Conservation (phyloP, 305 asterid species). For the Caryopteris hybrid region DNA sequence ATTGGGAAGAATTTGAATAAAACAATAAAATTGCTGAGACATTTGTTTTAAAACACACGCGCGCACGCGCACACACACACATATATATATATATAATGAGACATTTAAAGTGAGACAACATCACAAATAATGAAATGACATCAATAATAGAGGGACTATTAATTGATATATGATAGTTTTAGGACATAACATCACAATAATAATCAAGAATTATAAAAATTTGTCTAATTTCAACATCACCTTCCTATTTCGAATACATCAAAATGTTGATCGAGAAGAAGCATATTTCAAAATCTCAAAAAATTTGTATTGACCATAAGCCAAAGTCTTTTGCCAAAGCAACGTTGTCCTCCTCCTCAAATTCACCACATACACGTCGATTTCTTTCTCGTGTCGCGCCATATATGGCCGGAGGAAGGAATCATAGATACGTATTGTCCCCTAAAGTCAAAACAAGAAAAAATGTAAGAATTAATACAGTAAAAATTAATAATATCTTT, state of each 20-base stretch:
- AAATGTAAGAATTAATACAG: not conserved
- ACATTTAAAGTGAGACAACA: too few species aligned
- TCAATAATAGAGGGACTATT: too few species aligned
- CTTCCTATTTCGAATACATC: not conserved
- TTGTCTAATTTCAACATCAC: not conserved
- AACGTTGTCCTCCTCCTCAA: slow-evolving; percentile 20
- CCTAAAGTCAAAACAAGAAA: slow-evolving; percentile 22
- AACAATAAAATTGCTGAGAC: too few species aligned
- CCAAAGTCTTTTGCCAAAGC: slow-evolving; percentile 28
- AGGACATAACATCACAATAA: too few species aligned
- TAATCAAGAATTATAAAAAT: not conserved
- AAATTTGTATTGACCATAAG: slow-evolving; percentile 27
- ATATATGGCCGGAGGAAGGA: slow-evolving; percentile 33
- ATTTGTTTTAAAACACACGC: too few species aligned
- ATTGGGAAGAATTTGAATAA: too few species aligned
- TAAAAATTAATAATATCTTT: too few species aligned
- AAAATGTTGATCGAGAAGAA: slow-evolving; percentile 26
- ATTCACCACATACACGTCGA: slow-evolving; percentile 32
- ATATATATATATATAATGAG: too few species aligned
- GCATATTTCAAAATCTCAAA: slow-evolving; percentile 33
- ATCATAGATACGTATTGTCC: slow-evolving; percentile 27
- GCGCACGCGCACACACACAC: too few species aligned
- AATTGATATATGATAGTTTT: too few species aligned
- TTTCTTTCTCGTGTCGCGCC: slow-evolving; percentile 35
- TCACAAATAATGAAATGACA: too few species aligned